Evolutionary conservation across 1,139 yeast genomes (phyloP).

Genomic region (Yamadazyma taylorii): DNA sequence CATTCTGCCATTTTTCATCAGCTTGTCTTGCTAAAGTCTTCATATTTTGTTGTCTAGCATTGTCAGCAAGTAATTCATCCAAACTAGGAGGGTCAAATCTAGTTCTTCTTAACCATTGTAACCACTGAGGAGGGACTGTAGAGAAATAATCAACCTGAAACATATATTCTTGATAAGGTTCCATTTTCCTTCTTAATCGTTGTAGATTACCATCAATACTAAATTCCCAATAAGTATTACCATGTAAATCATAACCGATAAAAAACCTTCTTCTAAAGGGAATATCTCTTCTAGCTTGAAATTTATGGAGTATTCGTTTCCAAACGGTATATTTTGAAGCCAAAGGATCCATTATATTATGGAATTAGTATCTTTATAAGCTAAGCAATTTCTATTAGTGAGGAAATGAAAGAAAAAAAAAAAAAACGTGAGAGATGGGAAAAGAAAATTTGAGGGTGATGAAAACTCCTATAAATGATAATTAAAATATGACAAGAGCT

Average conservation of each 20-base stretch:
- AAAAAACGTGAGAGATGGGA: slow-evolving; percentile 2
- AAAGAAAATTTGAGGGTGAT: too few relatives aligned
- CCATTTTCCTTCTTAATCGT: slow-evolving; percentile 49
- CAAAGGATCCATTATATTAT: slow-evolving; percentile 34
- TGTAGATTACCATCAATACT: slow-evolving; percentile 48
- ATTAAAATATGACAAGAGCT: slow-evolving; percentile 8
- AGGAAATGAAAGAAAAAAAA: too few relatives aligned
- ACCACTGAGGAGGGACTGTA: slow-evolving; percentile 71
- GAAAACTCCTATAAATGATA: slow-evolving; percentile 1
- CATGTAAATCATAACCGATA: slow-evolving; percentile 75
- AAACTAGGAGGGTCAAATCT: slow-evolving; percentile 60
- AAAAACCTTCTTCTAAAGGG: slow-evolving; percentile 64
- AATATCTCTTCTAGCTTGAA: slow-evolving; percentile 60
- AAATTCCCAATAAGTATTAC: slow-evolving; percentile 86
- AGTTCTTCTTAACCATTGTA: slow-evolving; percentile 75
- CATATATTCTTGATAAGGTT: slow-evolving; percentile 41
- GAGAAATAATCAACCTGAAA: slow-evolving; percentile 52
- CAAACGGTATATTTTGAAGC: slow-evolving; percentile 38
- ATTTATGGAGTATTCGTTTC: slow-evolving; percentile 52
- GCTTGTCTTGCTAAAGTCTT: slow-evolving; percentile 59
- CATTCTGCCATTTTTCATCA: slow-evolving; percentile 56
- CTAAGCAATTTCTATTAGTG: too few relatives aligned
- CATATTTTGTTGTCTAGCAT: slow-evolving; percentile 54
- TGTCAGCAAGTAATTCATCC: slow-evolving; percentile 60
- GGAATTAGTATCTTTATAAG: slow-evolving; percentile 3